Percentiles rank a stretch among this genome's conserved stretches.
Conservation (phyloP, 140 eudicot genomes). For the Anethum foeniculum region DNA sequence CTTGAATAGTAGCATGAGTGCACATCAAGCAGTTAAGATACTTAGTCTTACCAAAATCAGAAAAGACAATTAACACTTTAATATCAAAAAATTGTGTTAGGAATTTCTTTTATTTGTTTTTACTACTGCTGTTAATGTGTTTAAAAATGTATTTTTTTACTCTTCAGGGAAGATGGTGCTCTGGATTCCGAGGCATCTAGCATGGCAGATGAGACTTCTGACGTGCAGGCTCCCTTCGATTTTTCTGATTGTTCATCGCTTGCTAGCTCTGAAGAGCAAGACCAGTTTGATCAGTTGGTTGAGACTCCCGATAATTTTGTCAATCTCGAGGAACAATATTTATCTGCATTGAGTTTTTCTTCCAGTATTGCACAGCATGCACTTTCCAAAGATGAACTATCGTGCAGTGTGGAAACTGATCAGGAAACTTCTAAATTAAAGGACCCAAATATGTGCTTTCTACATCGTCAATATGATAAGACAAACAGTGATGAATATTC, state of each 20-base stretch:
- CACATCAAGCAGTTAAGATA: neutral
- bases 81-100: neutral
- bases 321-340: conserved; percentile 32
- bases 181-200: conserved; percentile 47
- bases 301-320: conserved; percentile 19
- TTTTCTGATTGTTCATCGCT: conserved; percentile 63
- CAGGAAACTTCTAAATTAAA: conserved; percentile 13
- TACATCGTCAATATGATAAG: conserved; percentile 13
- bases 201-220: conserved; percentile 44
- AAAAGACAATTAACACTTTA: neutral
- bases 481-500: neutral
- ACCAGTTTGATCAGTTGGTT: conserved; percentile 28
- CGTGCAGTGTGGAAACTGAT: conserved; percentile 19
- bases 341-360: conserved; percentile 57
- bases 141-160: neutral
- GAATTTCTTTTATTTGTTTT: conserved; percentile 1
- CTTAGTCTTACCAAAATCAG: neutral
- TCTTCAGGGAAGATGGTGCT: conserved; percentile 30
- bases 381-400: conserved; percentile 22
- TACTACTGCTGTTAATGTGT: neutral
- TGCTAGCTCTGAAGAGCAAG: conserved; percentile 44
- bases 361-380: conserved; percentile 23
- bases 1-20: neutral
- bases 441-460: conserved; percentile 8
- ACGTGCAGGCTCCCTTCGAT: conserved; percentile 39